Base-by-base conservation (phyloP, 495 filamentous ascomycete genomes). In the Penicillium parvum region DNA sequence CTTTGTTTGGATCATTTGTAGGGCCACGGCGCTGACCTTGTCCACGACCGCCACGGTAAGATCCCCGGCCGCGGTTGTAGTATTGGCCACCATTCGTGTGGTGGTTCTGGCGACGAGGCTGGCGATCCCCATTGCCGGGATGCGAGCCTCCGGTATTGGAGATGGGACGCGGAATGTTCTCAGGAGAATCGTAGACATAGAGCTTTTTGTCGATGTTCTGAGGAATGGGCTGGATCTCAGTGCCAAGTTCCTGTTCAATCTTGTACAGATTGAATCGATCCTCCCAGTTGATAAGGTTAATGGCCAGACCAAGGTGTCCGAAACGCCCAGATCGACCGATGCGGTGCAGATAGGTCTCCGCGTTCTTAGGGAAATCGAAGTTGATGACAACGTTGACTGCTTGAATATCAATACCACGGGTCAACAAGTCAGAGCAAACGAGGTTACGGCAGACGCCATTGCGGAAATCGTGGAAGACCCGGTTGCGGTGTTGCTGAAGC, bases 341-440 rank as follows among this genome's bases (percentile, higher is more conserved):
- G 48, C 92, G 90, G 68, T 99, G 92, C 16, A 99, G 86, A 62
- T 99, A 99, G 0, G 92, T 99, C 66, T 99, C 92, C 16, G 92
- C 94, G 56, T 99, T 97, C 73, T 99, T 99, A 6, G 92, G 92
- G 67, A 99, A 99, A 60, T 99, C 92, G 55, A 99, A 99, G 66
- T 99, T 99, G 76, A 99, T 99, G 53, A 99, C 92, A 35, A 99
- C 92, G 53, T 99, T 99, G 51, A 99, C 92, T 14, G 94, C 92
- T 71, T 99, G 92, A 53, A 99, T 99, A 67, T 99, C 92, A 57
- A 99, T 99, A 76, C 92, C 92, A 58, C 92, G 90, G 44, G 92
- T 99, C 22, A 99, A 79, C 20, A 99, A 76, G 68, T 99, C 92
- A 1, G 92, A 99, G 67, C 92, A 99, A 40, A 99, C 92, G 7